Base-by-base conservation (phyloP, 2,329 filamentous ascomycete genomes). In the Phoma sp. region DNA sequence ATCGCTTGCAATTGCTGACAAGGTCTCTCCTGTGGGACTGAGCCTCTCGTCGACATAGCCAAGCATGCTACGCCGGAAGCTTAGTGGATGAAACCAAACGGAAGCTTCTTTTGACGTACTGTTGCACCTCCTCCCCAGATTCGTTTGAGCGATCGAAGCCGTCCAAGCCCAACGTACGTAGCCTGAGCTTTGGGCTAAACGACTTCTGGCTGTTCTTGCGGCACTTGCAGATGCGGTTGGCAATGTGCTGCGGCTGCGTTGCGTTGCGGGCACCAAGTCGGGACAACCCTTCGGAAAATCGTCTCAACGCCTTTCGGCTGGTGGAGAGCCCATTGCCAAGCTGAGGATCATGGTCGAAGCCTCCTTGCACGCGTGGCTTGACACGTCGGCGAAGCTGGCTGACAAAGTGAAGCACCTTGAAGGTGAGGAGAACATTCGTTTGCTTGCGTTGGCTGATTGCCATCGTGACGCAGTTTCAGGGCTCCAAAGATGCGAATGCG, bases 351-450 rank as follows among this genome's bases (percentile, higher is more conserved):
- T 48, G 47, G 50, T 61, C 45, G 43, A 67, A 67, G 60, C 63
- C 61, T 47, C 59, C 36, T 44, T 48, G 60, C 43, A 59, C 48
- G 49, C 70, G 74, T 63, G 65, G 69, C 65, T 70, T 69, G 39
- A 74, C 67, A 50, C 74, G 72, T 56, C 69, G 72, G 49, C 74
- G 71, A 49, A 78, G 72, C 51, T 71, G 67, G 45, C 72, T 69
- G 62, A 77, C 68, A 60, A 76, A 68, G 62, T 73, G 70, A 47
- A 77, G 63, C 50, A 76, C 68, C 58, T 71, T 71, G 60, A 74
- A 71, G 25, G 74, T 72, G 50, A 76, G 66, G 63, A 71, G 65
- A 48, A 77, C 63, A 55, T 65, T 70, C 25, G 67, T 55, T 47
- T 65, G 64, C 55, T 65, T 63, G 57, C 61, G 61, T 43, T 58